Evolutionary conservation across 2,329 filamentous ascomycete species (phyloP), one percentile per base, ranked within the genome.

Genomic region (Sclerotinia minor): DNA sequence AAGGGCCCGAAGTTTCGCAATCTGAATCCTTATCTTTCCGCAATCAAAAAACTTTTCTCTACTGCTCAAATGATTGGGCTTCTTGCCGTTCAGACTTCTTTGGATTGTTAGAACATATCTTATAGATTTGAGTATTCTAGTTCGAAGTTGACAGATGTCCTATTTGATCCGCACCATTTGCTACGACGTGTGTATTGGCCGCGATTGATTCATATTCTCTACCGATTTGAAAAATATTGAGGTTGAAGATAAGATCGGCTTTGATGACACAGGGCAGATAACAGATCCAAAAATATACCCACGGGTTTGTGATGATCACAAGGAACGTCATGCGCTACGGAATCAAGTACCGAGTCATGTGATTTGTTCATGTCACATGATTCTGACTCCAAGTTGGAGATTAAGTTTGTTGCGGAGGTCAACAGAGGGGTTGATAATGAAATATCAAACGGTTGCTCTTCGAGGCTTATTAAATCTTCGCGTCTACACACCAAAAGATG

Each of bases 241-340:
- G 24, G 44, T 59, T 32, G 41, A 59, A 29, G 41, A 45, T 32
- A 45, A 59, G 57, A 44, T 58, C 38, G 41, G 26, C 17, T 15
- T 45, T 32, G 57, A 59, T 59, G 41, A 29, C 38, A 38, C 38
- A 29, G 21, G 38, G 55, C 55, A 58, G 55, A 58, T 58, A 26
- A 26, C 38, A 58, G 38, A 44, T 44, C 55, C 38, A 44, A 44
- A 44, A 44, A 44, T 29, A 29, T 13, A 38, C 35, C 35, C 15
- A 15, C 26, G 15, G 54, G 2, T 58, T 15, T 44, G 38, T 44
- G n/a, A 58, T 58, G 55, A 44, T 58, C 55, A 44, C 38, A 26
- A 58, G n/a, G 55, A 41, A 41, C 32, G 32, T 13, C 13, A 17
- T 32, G 32, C 26, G 26, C 52, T 35, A 54, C 4, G 26, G 21